Evolutionary conservation across 2,329 filamentous ascomycete species (phyloP).

Genomic region (Penicillium sp.): DNA sequence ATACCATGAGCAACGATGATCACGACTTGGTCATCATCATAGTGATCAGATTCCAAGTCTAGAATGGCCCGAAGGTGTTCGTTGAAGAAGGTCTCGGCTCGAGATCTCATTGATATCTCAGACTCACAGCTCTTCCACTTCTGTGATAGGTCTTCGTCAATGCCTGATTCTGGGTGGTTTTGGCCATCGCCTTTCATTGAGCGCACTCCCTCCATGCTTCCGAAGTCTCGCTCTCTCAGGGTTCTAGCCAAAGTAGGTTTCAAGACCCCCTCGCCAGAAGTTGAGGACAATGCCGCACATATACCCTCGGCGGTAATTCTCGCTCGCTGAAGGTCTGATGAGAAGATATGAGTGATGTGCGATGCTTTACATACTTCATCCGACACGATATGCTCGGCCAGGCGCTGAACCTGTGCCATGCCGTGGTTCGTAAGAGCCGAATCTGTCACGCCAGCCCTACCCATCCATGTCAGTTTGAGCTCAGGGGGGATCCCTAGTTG

Average conservation of each 20-base stretch:
- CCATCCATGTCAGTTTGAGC: slow-evolving; percentile 4
- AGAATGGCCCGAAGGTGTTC: slow-evolving; percentile 51
- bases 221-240: slow-evolving; percentile 45
- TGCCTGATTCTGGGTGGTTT: background rate
- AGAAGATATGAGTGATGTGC: slow-evolving; percentile 70
- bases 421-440: slow-evolving; percentile 81
- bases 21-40: slow-evolving; percentile 44
- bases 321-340: slow-evolving; percentile 77
- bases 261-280: background rate
- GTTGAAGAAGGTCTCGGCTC: slow-evolving; percentile 68
- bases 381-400: slow-evolving; percentile 68
- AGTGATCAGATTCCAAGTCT: background rate
- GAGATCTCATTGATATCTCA: slow-evolving; percentile 63
- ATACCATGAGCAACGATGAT: slow-evolving; percentile 83
- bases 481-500: background rate
- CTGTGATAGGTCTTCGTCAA: background rate
- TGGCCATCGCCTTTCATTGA: slow-evolving; percentile 37
- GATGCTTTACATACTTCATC: slow-evolving; percentile 52
- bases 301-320: slow-evolving; percentile 48
- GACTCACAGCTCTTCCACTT: slow-evolving; percentile 55
- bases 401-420: slow-evolving; percentile 71
- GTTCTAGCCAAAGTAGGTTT: slow-evolving; percentile 20
- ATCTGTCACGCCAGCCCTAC: slow-evolving; percentile 76
- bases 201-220: slow-evolving; percentile 9
- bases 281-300: slow-evolving; percentile 17